phyloP scores from a whole-genome alignment of 192 early-diverging fungal species.

The Mortierella alpina region DNA sequence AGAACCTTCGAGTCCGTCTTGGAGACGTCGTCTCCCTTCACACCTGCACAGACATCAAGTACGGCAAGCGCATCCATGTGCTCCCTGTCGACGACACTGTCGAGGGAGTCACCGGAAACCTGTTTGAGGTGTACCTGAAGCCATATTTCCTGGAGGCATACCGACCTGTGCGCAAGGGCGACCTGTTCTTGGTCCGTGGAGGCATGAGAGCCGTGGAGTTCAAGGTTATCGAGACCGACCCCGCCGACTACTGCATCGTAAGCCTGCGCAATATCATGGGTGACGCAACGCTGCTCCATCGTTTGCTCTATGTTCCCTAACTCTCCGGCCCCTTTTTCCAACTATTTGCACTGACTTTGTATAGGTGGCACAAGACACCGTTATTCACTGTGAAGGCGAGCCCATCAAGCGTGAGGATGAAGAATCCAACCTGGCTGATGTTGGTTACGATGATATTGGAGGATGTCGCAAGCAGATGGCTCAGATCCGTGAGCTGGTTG shows the following conservation, averaged over 20 bases:
- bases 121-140: conserved; percentile 98
- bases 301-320: not conserved
- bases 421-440: conserved; percentile 89
- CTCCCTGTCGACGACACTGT: conserved; percentile 98
- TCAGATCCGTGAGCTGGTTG: conserved; percentile 98
- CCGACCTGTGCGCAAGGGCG: conserved; percentile 95
- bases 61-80: conserved; percentile 96
- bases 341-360: too few species aligned
- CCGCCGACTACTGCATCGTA: conserved; percentile 96
- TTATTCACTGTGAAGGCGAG: conserved; percentile 98
- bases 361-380: conserved; percentile 95
- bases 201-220: conserved; percentile 99
- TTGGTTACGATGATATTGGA: conserved; percentile 99
- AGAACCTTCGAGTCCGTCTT: conserved; percentile 94
- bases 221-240: conserved; percentile 97
- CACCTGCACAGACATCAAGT: conserved; percentile 96
- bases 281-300: not conserved
- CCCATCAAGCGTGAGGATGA: conserved; percentile 99
- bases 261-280: conserved; percentile 21
- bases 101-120: conserved; percentile 96
- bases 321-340: not conserved
- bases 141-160: conserved; percentile 99
- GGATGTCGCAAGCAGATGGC: conserved; percentile 99
- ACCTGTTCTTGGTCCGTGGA: conserved; percentile 93
- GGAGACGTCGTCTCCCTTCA: conserved; percentile 97